These are phyloP conservation scores for Ulota crispa DNA, from an alignment of 225 moss, liverwort and hornwort species.

Conservation along the genomic window DNA sequence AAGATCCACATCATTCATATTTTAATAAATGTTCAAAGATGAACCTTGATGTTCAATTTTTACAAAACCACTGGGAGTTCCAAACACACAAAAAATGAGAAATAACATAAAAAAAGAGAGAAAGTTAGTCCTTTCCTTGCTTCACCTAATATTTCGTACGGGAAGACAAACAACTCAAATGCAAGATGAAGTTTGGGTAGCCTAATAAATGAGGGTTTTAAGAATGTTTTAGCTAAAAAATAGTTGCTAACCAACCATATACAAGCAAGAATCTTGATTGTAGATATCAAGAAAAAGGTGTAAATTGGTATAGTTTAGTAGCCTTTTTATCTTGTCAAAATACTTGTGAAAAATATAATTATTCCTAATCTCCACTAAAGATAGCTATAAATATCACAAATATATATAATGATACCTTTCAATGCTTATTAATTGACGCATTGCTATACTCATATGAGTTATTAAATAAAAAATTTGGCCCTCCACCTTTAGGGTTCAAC, in stretches of 20 bases:
- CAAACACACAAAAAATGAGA: background rate
- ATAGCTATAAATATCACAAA: background rate
- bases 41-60: constrained; percentile 13
- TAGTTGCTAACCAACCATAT: background rate
- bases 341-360: background rate
- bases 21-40: background rate
- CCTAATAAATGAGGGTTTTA: background rate
- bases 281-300: background rate
- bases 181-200: background rate
- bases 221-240: background rate
- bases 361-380: background rate
- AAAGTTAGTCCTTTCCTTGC: background rate
- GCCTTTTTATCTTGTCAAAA: background rate
- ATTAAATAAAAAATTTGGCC: constrained; percentile 13
- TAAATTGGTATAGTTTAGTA: background rate
- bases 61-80: background rate
- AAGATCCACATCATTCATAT: background rate
- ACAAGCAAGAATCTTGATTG: constrained; percentile 5
- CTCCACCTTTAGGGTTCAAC: constrained; percentile 31
- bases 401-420: background rate
- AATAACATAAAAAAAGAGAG: background rate
- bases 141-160: background rate
- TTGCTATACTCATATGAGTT: constrained; percentile 34
- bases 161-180: background rate
- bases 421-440: background rate